phyloP scores from a whole-genome alignment of 257 asterid genomes.

The Gentiana dahurica region DNA sequence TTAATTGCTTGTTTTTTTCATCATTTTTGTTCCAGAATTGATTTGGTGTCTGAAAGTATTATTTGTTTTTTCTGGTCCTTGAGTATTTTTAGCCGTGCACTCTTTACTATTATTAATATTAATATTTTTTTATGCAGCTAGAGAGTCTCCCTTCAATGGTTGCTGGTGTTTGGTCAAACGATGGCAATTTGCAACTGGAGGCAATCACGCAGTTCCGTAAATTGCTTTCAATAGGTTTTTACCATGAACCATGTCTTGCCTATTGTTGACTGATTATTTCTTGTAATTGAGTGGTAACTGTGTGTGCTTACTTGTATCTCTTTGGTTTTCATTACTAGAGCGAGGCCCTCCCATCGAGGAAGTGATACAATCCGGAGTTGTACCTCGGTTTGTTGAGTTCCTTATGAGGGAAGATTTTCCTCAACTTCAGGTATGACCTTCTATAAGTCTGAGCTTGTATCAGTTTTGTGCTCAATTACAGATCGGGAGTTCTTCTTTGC shows the following conservation, averaged over 20 bases:
- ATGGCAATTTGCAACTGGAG: slow-evolving; percentile 50
- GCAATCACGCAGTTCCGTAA: slow-evolving; percentile 72
- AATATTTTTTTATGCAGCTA: slow-evolving; percentile 33
- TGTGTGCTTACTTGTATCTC: no score
- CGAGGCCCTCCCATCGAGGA: slow-evolving; percentile 84
- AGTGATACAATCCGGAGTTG: slow-evolving; percentile 80
- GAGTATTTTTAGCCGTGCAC: not conserved
- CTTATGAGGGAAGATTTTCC: slow-evolving; percentile 72
- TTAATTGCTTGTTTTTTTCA: not conserved
- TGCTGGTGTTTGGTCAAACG: slow-evolving; percentile 55
- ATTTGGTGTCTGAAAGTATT: not conserved
- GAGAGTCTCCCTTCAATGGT: slow-evolving; percentile 70
- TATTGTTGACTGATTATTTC: no score
- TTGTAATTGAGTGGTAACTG: no score
- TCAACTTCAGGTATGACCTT: slow-evolving; percentile 55
- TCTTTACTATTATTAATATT: not conserved
- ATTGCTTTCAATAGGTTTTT: slow-evolving; percentile 66
- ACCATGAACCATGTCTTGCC: not conserved
- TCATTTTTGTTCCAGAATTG: not conserved
- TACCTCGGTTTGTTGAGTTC: slow-evolving; percentile 76
- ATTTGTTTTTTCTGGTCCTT: no score
- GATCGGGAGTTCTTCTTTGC: not conserved
- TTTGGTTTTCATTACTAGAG: slow-evolving; percentile 27
- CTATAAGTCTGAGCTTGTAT: not conserved
- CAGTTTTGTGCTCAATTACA: not conserved